Evolutionary conservation across 2,329 filamentous ascomycete species (phyloP), one percentile per base, ranked within the genome.

Genomic region (Ascochyta fabae): DNA sequence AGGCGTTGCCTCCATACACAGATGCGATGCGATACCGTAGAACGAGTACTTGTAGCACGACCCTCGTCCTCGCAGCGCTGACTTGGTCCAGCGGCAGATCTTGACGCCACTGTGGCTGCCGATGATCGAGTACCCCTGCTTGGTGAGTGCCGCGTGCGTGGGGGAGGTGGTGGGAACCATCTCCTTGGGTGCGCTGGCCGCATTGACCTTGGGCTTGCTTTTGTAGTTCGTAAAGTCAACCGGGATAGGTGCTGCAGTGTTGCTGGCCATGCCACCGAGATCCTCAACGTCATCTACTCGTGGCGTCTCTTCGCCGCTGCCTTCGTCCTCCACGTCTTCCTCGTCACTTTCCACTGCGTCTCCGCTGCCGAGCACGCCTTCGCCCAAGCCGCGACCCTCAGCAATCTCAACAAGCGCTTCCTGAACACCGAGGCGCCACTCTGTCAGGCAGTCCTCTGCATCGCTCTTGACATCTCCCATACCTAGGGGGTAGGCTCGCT

Each of bases 31-130:
- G 75, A 99, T 99, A 44, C 94, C 94, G 76, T 99, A 99, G 76
- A 99, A 96, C 0, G 91, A 96, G 77, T 87, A 97, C 72, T 99
- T 98, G 83, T 99, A 99, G 80, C 94, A 99, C 23, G 91, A 96
- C 4, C 94, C 95, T 36, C 94, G 88, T 12, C 94, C 94, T 35
- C 94, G 90, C 0, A 98, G 86, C 9, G 94, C 94, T 1, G 93
- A 97, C 78, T 99, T 99, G 9, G 95, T 98, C 94, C 94, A 99
- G 29, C 95, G 91, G 73, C 94, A 99, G 68, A 97, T 96, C 77
- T 98, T 98, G 63, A 98, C 94, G 27, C 94, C 94, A 0, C 92
- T 96, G 78, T 98, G 95, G 0, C 91, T 94, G 48, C 95, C 95
- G 34, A 99, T 90, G 55, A 98, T 97, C 1, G 90, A 88, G 74